Conservation (phyloP, 495 filamentous ascomycete species). For the Bacidia gigantensis region DNA sequence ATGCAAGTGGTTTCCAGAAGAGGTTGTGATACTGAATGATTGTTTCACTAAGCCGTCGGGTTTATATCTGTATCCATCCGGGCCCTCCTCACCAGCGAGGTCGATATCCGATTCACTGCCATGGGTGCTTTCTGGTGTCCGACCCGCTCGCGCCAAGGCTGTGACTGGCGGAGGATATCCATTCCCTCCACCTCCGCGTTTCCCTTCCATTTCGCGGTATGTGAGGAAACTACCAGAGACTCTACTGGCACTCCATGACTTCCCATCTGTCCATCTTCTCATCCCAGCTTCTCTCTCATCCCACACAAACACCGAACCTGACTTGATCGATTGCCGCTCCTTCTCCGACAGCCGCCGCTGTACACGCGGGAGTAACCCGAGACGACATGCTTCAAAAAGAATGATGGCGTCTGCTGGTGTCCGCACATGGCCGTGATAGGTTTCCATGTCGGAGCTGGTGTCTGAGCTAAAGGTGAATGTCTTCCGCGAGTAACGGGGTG, state of each 20-base stretch:
- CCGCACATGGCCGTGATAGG: constrained; percentile 84
- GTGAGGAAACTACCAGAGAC: constrained; percentile 97
- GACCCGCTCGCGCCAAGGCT: constrained; percentile 43
- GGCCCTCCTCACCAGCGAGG: constrained; percentile 63
- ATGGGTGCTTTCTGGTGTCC: constrained; percentile 66
- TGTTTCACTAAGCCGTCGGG: constrained; percentile 97
- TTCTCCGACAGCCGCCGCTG: constrained; percentile 92
- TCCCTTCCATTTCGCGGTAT: constrained; percentile 97
- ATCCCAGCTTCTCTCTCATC: constrained; percentile 97
- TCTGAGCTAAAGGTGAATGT: constrained; percentile 1
- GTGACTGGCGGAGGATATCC: constrained; percentile 40
- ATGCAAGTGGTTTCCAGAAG: constrained; percentile 78
- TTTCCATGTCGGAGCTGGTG: constrained; percentile 56
- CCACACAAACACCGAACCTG: constrained; percentile 97
- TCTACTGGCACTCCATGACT: constrained; percentile 96
- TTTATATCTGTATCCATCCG: constrained; percentile 95
- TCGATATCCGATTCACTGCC: constrained; percentile 68
- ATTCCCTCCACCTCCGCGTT: constrained; percentile 59
- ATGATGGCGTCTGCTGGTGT: constrained; percentile 92
- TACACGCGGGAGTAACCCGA: constrained; percentile 80
- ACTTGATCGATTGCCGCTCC: constrained; percentile 84
- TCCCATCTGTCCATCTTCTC: constrained; percentile 96
- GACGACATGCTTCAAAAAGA: constrained; percentile 87
- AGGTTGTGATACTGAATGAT: constrained; percentile 96
- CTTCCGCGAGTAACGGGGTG: neutral